These are phyloP conservation scores for Apophysomyces elegans DNA, from an alignment of 371 early-diverging fungal genomes.

Conservation along the genomic window DNA sequence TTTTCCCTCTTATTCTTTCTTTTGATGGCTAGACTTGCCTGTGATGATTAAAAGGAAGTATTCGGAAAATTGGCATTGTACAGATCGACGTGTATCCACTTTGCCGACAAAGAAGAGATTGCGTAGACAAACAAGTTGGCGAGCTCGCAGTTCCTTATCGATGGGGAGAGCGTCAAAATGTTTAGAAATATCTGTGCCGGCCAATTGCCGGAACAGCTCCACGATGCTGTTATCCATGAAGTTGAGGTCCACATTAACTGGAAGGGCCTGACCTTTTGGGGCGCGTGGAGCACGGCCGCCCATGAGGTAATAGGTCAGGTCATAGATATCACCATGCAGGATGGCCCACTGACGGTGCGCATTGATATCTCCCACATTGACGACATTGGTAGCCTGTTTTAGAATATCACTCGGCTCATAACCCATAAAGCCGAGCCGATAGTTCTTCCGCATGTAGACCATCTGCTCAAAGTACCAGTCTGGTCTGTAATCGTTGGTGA, in stretches of 20 bases:
- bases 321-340: constrained; percentile 50
- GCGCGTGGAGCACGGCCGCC: constrained; percentile 49
- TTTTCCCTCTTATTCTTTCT: too few relatives aligned
- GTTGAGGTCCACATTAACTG: constrained; percentile 60
- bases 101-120: constrained; percentile 85
- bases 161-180: constrained; percentile 58
- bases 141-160: constrained; percentile 32
- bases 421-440: constrained; percentile 52
- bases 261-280: constrained; percentile 34
- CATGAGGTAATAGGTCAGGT: constrained; percentile 46
- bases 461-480: constrained; percentile 62
- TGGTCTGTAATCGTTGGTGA: constrained; percentile 45
- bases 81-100: constrained; percentile 78
- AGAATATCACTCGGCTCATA: constrained; percentile 38
- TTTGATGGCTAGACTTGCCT: background rate
- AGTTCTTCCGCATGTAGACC: constrained; percentile 52
- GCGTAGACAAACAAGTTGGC: constrained; percentile 71
- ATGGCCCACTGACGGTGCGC: constrained; percentile 50
- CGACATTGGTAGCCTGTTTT: constrained; percentile 43
- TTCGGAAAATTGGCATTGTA: constrained; percentile 83
- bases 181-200: constrained; percentile 72
- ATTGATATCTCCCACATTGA: constrained; percentile 40
- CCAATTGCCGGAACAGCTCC: constrained; percentile 63
- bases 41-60: constrained; percentile 82
- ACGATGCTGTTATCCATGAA: constrained; percentile 65